Evolutionary conservation across 2,329 filamentous ascomycete species (phyloP), one percentile per base, ranked within the genome.

Genomic region (Aspergillus texensis): DNA sequence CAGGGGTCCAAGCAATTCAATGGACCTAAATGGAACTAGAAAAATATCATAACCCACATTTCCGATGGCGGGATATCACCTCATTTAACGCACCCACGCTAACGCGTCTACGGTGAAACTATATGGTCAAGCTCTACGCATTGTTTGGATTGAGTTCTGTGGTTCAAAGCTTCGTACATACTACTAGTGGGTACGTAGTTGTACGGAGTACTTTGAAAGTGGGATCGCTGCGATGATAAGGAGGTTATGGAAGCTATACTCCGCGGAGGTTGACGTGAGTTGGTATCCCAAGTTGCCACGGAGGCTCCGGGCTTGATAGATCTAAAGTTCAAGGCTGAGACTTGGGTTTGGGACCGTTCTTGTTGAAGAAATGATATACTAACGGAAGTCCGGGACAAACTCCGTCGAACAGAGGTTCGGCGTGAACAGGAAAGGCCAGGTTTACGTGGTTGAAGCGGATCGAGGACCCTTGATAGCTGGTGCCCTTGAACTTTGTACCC

Each of bases 301-400:
- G 32, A 55, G 45, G 11, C 11, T 19, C 14, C n/a, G n/a, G 14
- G 16, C 6, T 21, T 32, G 21, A 16, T 41, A 9, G 30, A 10
- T 55, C 2, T 24, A 39, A 36, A 16, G 24, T 55, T 26, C 34
- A 55, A 26, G 32, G 16, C 52, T 55, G 52, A 39, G n/a, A 1
- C 11, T 6, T 12, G 5, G 32, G 21, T 39, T n/a, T 55, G n/a
- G 11, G 45, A 41, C 34, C 46, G 60, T 46, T 52, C 60, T 53
- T n/a, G n/a, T 43, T 62, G 43, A 12, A 62, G 60, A 52, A 58
- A 58, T 54, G 60, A 62, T 62, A 46, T 43, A 43, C 60, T 57
- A 32, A 30, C 57, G 57, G 57, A 39, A 39, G 30, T 41, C 57
- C 46, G 57, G 32, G 21, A 30, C 32, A n/a, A 39, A 28, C 21